Conservation (phyloP, 306 rosid species). For the Lupinus albus region DNA sequence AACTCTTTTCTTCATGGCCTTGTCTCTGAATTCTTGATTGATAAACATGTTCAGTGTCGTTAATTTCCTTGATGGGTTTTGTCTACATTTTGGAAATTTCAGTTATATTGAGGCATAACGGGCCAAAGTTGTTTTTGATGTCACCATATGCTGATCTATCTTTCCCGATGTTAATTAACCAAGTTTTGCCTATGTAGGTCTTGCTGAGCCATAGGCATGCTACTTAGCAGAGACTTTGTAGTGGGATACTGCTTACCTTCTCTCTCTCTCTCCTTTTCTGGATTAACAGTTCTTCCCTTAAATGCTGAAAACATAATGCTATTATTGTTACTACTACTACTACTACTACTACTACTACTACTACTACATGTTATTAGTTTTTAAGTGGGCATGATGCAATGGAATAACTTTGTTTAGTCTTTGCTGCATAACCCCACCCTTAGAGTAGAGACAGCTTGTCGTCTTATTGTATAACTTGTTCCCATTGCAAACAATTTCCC, state of each 20-base stretch:
- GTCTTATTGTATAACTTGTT: conserved; percentile 33
- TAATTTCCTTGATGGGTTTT: conserved; percentile 3
- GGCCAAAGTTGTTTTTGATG: not conserved
- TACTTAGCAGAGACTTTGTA: conserved; percentile 15
- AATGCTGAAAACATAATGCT: not conserved
- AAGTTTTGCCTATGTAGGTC: conserved; percentile 22
- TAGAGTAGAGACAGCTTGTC: not conserved
- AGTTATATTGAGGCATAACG: conserved; percentile 7
- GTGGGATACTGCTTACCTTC: conserved; percentile 20
- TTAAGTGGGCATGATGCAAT: conserved; percentile 27
- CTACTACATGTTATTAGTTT: conserved; percentile 6
- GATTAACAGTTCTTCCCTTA: conserved; percentile 23
- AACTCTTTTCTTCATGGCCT: conserved; percentile 21
- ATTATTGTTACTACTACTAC: no score
- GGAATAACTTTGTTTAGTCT: conserved; percentile 14
- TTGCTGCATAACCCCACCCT: conserved; percentile 6
- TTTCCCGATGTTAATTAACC: not conserved
- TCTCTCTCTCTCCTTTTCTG: conserved; percentile 1
- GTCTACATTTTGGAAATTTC: conserved; percentile 21
- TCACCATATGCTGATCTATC: conserved; percentile 7
- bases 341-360: no score
- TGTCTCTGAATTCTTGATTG: conserved; percentile 17
- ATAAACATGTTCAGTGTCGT: conserved; percentile 12
- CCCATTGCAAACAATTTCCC: conserved; percentile 30
- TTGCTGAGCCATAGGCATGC: conserved; percentile 4